Conservation (phyloP, 257 asterid species). For the Solanum etuberosum region DNA sequence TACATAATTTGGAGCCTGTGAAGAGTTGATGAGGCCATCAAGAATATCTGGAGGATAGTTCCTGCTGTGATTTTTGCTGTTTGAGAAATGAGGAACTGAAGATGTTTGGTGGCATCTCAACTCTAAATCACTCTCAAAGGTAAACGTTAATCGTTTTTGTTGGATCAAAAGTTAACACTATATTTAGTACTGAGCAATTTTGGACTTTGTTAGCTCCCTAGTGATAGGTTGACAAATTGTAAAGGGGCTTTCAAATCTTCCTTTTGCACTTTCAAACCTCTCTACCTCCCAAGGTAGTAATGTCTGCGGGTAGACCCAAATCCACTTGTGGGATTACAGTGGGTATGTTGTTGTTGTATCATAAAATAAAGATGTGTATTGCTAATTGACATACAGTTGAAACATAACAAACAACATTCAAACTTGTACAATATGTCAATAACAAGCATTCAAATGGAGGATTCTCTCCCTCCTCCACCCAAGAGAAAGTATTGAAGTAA, state of each 20-base stretch:
- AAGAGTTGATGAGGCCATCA: not conserved
- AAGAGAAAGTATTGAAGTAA: slow-evolving; percentile 2
- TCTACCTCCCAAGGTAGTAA: not conserved
- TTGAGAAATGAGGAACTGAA: not conserved
- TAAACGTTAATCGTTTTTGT: not conserved
- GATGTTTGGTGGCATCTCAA: not conserved
- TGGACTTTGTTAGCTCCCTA: not conserved
- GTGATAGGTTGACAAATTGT: not conserved
- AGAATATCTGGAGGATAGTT: not conserved
- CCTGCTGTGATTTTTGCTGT: not conserved
- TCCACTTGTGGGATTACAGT: not conserved
- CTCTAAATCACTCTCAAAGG: not conserved
- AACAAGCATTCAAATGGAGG: not conserved
- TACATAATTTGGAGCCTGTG: not conserved
- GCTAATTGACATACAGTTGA: not conserved
- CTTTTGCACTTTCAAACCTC: not conserved
- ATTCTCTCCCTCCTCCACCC: not conserved
- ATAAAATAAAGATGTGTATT: not conserved
- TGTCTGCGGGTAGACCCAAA: not conserved
- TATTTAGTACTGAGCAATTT: not conserved
- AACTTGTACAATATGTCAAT: not conserved
- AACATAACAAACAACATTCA: not conserved
- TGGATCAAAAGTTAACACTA: not conserved
- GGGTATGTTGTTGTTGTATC: not conserved
- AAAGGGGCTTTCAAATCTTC: not conserved